These are phyloP conservation scores for Hyphodiscus sp. DNA, from an alignment of 2,329 filamentous ascomycete genomes.

Conservation along the genomic window DNA sequence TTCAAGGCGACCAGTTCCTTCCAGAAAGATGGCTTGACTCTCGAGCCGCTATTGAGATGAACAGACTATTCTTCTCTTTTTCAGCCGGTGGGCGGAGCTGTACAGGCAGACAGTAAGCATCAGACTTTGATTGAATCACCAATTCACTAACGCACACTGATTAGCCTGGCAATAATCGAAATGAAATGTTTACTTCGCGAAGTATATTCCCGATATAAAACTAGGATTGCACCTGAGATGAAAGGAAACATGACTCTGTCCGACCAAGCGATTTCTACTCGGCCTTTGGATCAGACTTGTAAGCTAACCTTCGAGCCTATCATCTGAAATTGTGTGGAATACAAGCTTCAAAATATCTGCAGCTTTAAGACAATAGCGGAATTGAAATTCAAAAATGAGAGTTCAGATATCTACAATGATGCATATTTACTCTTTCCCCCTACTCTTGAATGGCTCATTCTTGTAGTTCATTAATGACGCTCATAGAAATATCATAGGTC, in stretches of 20 bases:
- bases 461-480: too few relatives aligned
- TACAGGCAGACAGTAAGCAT: slow-evolving; percentile 58
- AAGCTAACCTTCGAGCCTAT: slow-evolving; percentile 32
- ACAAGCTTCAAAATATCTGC: too few relatives aligned
- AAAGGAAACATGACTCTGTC: slow-evolving; percentile 53
- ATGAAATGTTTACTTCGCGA: slow-evolving; percentile 43
- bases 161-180: slow-evolving; percentile 43
- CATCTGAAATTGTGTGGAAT: too few relatives aligned
- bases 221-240: slow-evolving; percentile 45
- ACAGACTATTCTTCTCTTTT: slow-evolving; percentile 59
- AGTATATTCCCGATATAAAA: slow-evolving; percentile 53
- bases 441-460: too few relatives aligned
- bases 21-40: slow-evolving; percentile 78
- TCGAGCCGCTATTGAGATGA: slow-evolving; percentile 65
- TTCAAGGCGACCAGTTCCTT: slow-evolving; percentile 68
- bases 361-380: too few relatives aligned
- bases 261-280: slow-evolving; percentile 60
- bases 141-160: background rate
- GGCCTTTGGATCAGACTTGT: slow-evolving; percentile 54
- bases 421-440: too few relatives aligned
- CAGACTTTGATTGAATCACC: background rate
- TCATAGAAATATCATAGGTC: too few relatives aligned
- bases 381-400: too few relatives aligned
- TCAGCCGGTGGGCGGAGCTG: slow-evolving; percentile 59
- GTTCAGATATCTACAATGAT: too few relatives aligned